A percentile compares a stretch with the other conserved stretches of the same genome.
phyloP scores from a whole-genome alignment of 148 eudicot species.

The Spergularia bocconei region DNA sequence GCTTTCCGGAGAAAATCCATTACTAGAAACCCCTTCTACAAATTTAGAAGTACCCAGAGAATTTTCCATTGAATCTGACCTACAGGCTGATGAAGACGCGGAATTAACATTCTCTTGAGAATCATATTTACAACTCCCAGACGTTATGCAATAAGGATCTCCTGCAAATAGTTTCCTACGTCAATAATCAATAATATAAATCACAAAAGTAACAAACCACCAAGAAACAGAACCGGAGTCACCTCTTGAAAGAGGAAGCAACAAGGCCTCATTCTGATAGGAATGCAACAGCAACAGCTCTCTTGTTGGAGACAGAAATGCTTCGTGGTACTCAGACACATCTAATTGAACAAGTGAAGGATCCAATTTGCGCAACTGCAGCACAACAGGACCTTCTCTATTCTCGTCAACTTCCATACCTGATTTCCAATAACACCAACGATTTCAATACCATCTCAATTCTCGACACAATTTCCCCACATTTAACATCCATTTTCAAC shows the following conservation, averaged over 20 bases:
- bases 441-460: too few species aligned
- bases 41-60: conserved; percentile 42
- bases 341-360: conserved; percentile 41
- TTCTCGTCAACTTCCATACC: conserved; percentile 25
- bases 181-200: not conserved
- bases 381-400: conserved; percentile 57
- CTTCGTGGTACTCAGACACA: conserved; percentile 66
- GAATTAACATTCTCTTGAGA: conserved; percentile 31
- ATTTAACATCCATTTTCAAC: not conserved
- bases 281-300: conserved; percentile 67
- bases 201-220: not conserved
- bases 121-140: conserved; percentile 34
- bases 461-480: not conserved
- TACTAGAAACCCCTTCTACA: conserved; percentile 31
- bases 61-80: conserved; percentile 35
- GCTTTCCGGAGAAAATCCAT: conserved; percentile 29
- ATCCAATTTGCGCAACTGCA: conserved; percentile 83
- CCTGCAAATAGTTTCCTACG: conserved; percentile 34
- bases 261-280: conserved; percentile 54
- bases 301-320: conserved; percentile 81
- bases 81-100: conserved; percentile 32
- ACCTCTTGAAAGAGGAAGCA: conserved; percentile 70
- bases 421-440: conserved; percentile 18
- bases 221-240: conserved; percentile 18
- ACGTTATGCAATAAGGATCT: conserved; percentile 26